phyloP scores from a whole-genome alignment of 805 yeast species.

The Candida dajiaensis region DNA sequence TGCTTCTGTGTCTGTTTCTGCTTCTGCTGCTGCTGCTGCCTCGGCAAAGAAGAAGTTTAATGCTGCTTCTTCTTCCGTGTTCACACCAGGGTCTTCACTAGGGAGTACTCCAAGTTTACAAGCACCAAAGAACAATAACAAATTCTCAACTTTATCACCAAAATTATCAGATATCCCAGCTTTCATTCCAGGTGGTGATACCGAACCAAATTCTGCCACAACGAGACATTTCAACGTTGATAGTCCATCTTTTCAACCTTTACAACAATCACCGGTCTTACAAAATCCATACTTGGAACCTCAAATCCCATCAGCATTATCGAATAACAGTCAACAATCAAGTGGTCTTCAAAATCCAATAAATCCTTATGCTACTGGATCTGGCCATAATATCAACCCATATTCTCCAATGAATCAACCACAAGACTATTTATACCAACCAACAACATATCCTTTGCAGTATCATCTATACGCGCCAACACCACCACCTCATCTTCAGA shows the following conservation, averaged over 20 bases:
- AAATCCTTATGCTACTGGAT: slow-evolving; percentile 17
- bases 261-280: slow-evolving; percentile 5
- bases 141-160: slow-evolving; percentile 31
- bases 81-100: slow-evolving; percentile 35
- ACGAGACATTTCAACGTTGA: slow-evolving; percentile 22
- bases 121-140: slow-evolving; percentile 10
- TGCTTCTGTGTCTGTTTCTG: no score
- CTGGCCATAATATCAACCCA: slow-evolving; percentile 7
- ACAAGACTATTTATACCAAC: slow-evolving; percentile 14
- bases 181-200: slow-evolving; percentile 21
- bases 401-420: slow-evolving; percentile 6
- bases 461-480: slow-evolving; percentile 88
- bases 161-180: slow-evolving; percentile 30
- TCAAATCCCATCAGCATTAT: slow-evolving; percentile 4
- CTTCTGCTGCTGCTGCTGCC: no score
- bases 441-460: slow-evolving; percentile 49
- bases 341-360: slow-evolving; percentile 1
- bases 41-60: slow-evolving; percentile 40
- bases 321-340: not conserved
- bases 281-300: slow-evolving; percentile 11
- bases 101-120: slow-evolving; percentile 5
- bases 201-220: slow-evolving; percentile 10
- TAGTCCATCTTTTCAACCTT: slow-evolving; percentile 29
- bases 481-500: slow-evolving; percentile 67
- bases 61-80: slow-evolving; percentile 48